These are phyloP conservation scores for Paraphaeosphaeria sporulosa DNA, from an alignment of 2,329 filamentous ascomycete genomes.

Conservation along the genomic window DNA sequence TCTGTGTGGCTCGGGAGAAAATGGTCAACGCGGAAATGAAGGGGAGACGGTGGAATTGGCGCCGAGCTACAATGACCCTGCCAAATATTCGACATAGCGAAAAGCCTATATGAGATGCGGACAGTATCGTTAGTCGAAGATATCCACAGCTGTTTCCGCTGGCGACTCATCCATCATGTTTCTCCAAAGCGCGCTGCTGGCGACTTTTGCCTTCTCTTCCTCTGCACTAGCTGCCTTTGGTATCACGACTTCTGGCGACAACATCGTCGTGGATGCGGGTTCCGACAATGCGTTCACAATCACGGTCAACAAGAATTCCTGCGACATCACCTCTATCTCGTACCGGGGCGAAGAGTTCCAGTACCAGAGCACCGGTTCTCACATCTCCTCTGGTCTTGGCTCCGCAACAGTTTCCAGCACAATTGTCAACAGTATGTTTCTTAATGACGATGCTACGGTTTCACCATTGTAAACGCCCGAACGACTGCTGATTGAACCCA, in stretches of 20 bases:
- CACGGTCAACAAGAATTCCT: conserved; percentile 56
- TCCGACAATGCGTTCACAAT: conserved; percentile 42
- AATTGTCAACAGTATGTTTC: conserved; percentile 36
- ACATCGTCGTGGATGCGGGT: conserved; percentile 46
- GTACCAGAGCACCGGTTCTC: conserved; percentile 60
- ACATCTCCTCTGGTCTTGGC: conserved; percentile 67
- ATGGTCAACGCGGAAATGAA: conserved; percentile 20
- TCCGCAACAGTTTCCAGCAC: conserved; percentile 61
- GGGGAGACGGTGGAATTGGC: conserved; percentile 28
- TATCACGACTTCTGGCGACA: conserved; percentile 38
- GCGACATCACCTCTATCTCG: conserved; percentile 70
- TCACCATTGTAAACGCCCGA: background rate
- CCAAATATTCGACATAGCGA: background rate
- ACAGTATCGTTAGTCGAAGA: background rate
- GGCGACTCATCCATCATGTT: conserved; percentile 30
- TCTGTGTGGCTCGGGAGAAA: background rate
- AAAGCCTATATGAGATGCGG: conserved; percentile 18
- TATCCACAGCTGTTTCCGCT: conserved; percentile 9
- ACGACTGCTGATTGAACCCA: conserved; percentile 10
- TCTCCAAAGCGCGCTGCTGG: conserved; percentile 32
- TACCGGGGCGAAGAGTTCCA: conserved; percentile 68
- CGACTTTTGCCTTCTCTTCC: conserved; percentile 35
- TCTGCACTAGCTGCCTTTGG: conserved; percentile 46
- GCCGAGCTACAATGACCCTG: conserved; percentile 20
- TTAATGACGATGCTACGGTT: background rate